phyloP scores from a whole-genome alignment of 2,329 filamentous ascomycete species.

The Penicillium sp. region DNA sequence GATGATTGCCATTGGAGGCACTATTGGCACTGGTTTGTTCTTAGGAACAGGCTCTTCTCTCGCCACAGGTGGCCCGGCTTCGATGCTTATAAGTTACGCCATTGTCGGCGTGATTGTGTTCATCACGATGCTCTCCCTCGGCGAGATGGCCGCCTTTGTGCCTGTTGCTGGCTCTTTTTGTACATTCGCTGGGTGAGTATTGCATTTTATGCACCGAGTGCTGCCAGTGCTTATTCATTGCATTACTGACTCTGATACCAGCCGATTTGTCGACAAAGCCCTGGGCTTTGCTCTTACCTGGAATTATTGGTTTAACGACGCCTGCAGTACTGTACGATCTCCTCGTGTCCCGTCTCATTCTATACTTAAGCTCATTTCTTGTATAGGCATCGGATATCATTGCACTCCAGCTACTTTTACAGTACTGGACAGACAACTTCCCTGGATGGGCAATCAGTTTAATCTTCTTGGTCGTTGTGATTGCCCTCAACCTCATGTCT shows the following conservation, averaged over 20 bases:
- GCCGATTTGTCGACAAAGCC: slow-evolving; percentile 48
- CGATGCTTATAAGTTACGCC: slow-evolving; percentile 59
- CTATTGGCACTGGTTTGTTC: slow-evolving; percentile 60
- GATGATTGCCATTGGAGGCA: slow-evolving; percentile 62
- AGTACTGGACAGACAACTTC: slow-evolving; percentile 65
- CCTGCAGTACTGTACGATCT: slow-evolving; percentile 49
- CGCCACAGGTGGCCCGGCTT: slow-evolving; percentile 61
- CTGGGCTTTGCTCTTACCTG: slow-evolving; percentile 48
- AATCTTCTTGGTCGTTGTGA: slow-evolving; percentile 61
- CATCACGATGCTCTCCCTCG: slow-evolving; percentile 60
- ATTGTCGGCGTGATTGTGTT: slow-evolving; percentile 62
- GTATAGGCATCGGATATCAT: slow-evolving; percentile 59
- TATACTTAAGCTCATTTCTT: neutral
- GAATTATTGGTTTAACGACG: slow-evolving; percentile 66
- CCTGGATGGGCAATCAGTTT: slow-evolving; percentile 65
- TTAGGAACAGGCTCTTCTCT: slow-evolving; percentile 64
- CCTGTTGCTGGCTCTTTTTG: slow-evolving; percentile 59
- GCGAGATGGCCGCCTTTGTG: slow-evolving; percentile 63
- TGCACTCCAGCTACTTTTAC: slow-evolving; percentile 58
- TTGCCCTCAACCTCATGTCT: slow-evolving; percentile 55
- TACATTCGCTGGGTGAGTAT: slow-evolving; percentile 54
- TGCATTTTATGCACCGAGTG: too few relatives aligned
- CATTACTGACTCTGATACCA: slow-evolving; percentile 16
- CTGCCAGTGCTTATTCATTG: too few relatives aligned
- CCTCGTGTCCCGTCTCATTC: neutral